Base-by-base conservation (phyloP, 306 rosid genomes). In the Pyrus pyrifolia region DNA sequence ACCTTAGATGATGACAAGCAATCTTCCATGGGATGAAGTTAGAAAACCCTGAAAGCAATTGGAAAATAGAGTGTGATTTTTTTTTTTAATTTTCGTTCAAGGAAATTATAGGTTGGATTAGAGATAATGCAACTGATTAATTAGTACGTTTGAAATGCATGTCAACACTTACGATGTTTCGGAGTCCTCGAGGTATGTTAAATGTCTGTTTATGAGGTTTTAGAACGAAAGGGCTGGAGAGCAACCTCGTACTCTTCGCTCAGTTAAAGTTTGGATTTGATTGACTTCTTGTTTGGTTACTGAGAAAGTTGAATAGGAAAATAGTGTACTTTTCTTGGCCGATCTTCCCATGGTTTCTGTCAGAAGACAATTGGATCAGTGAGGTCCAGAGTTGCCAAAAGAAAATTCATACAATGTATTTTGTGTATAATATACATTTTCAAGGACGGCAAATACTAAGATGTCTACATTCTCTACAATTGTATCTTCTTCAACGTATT, bases 1-100 rank as follows among this genome's bases (percentile, higher is more conserved):
- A 74, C 83, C 83, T 80, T 74, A 2, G 79, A 68, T 58, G 53
- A 79, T 66, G 70, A 13, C 19, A 4, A 31, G 67, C 45, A 45
- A 31, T 59, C 61, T 49, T 68, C 71, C 83, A 59, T 74, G 58
- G 21, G 55, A 33, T 61, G 25, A 68, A 66, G 6, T 58, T 4
- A 46, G 63, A 67, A 42, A 25, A 71, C 25, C 3, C n/a, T 58
- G 35, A 40, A 66, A 65, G 45, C 9, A 66, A 72, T 11, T 25
- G 18, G 3, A 15, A 62, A 11, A 11, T 53, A 61, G 33, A 63
- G 30, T 40, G 10, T 25, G 74, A 79, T 19, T 38, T 38, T 42
- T 63, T 19, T 63, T 42, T 51, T 35, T 4, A 51, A 18, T n/a
- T 6, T 38, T 15, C 4, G 55, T 71, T 72, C 6, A 27, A 29